A percentile compares a stretch with the other conserved stretches of the same genome.
These are phyloP conservation scores for Olyra latifolia DNA, from an alignment of 176 grass and related monocot genomes.

Conservation along the genomic window DNA sequence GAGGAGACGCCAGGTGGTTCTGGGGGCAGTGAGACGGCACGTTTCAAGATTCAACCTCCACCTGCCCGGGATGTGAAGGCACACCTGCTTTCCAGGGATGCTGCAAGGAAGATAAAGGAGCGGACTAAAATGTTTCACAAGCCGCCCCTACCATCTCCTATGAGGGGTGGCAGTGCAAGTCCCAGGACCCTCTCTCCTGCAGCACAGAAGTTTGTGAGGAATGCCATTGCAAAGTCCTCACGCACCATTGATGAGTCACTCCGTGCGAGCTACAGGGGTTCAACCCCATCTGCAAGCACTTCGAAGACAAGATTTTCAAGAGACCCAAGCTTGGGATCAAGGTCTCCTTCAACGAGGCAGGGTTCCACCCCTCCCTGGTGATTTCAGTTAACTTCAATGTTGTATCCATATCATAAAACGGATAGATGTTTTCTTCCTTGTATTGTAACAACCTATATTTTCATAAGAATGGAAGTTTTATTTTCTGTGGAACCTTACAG, in stretches of 20 bases:
- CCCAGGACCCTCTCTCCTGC: slow-evolving; percentile 79
- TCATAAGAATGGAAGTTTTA: background rate
- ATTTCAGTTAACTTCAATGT: slow-evolving; percentile 30
- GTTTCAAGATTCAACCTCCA: slow-evolving; percentile 78
- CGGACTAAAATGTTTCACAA: slow-evolving; percentile 65
- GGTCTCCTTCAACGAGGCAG: slow-evolving; percentile 64
- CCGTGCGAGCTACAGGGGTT: slow-evolving; percentile 88
- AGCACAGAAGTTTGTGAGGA: slow-evolving; percentile 90
- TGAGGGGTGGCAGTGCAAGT: slow-evolving; percentile 79
- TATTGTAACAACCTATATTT: slow-evolving; percentile 41
- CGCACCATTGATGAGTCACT: slow-evolving; percentile 79
- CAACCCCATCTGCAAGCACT: slow-evolving; percentile 57
- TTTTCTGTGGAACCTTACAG: slow-evolving; percentile 1
- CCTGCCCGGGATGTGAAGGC: slow-evolving; percentile 80
- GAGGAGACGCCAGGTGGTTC: slow-evolving; percentile 48
- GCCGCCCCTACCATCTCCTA: slow-evolving; percentile 74
- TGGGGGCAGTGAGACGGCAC: slow-evolving; percentile 46
- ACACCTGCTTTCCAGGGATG: slow-evolving; percentile 81
- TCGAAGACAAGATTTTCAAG: slow-evolving; percentile 86
- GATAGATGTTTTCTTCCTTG: background rate
- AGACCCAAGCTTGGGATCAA: slow-evolving; percentile 61
- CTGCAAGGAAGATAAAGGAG: slow-evolving; percentile 83
- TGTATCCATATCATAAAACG: slow-evolving; percentile 17
- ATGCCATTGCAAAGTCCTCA: slow-evolving; percentile 77
- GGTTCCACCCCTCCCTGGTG: slow-evolving; percentile 78